A percentile compares a stretch with the other conserved stretches of the same genome.
phyloP scores from a whole-genome alignment of 2,329 filamentous ascomycete genomes.

The Diplodia intermedia region DNA sequence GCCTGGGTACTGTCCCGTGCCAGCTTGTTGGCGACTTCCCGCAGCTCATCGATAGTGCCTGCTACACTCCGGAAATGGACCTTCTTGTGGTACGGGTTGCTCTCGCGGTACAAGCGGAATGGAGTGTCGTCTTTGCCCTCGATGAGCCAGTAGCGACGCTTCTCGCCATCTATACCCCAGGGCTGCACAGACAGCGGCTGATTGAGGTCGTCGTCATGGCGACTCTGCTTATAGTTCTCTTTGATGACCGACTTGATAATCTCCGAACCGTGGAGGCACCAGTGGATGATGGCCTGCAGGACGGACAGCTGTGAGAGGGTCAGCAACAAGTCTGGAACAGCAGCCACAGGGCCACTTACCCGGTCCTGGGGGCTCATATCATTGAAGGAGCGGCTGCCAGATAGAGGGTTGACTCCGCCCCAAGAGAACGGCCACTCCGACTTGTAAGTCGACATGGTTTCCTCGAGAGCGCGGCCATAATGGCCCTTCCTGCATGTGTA shows the following conservation, averaged over 20 bases:
- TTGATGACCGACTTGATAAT: constrained; percentile 80
- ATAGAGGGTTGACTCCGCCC: constrained; percentile 82
- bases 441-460: constrained; percentile 84
- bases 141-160: constrained; percentile 90
- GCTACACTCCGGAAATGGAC: constrained; percentile 94
- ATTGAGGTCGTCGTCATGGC: constrained; percentile 79
- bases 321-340: constrained; percentile 35
- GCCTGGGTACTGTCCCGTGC: constrained; percentile 80
- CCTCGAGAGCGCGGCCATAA: constrained; percentile 90
- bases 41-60: constrained; percentile 86
- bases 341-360: constrained; percentile 60
- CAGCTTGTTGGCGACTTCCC: constrained; percentile 75
- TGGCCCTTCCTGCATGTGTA: constrained; percentile 75
- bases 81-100: constrained; percentile 76
- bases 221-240: constrained; percentile 84
- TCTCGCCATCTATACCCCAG: constrained; percentile 89
- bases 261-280: constrained; percentile 90
- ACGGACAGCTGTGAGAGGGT: constrained; percentile 71
- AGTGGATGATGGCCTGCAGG: constrained; percentile 81
- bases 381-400: constrained; percentile 79
- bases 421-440: constrained; percentile 87
- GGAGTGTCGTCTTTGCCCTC: constrained; percentile 93
- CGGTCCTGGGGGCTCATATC: constrained; percentile 81
- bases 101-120: constrained; percentile 93
- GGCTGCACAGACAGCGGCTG: constrained; percentile 88